Conservation (phyloP, 2,329 filamentous ascomycete genomes). For the Scopulariopsis brevicaulis region DNA sequence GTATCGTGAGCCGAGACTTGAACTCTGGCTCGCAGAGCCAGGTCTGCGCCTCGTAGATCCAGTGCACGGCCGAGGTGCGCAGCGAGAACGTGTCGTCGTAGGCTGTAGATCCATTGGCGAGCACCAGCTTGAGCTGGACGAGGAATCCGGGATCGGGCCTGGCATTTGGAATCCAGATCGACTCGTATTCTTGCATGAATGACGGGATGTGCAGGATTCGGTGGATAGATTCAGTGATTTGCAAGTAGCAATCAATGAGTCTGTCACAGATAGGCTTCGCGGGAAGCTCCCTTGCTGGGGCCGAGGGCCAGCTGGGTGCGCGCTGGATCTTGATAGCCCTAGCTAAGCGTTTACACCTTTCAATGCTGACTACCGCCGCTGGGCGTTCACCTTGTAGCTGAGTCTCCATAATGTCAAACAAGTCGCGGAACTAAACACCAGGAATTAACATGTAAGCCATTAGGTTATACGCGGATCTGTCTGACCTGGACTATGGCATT, state of each 20-base stretch:
- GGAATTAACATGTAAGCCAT: background rate
- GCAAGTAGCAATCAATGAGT: conserved; percentile 36
- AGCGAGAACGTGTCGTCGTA: conserved; percentile 39
- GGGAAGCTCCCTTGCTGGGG: conserved; percentile 31
- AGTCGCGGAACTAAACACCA: conserved; percentile 23
- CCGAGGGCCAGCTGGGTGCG: conserved; percentile 33
- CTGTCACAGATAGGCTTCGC: conserved; percentile 28
- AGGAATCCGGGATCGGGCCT: conserved; percentile 30
- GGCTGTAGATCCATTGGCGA: conserved; percentile 41
- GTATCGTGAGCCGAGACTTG: conserved; percentile 37
- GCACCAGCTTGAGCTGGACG: conserved; percentile 43
- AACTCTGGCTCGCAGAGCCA: conserved; percentile 41
- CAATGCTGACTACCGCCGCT: conserved; percentile 21
- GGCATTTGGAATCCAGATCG: conserved; percentile 27
- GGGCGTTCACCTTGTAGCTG: conserved; percentile 23
- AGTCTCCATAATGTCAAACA: conserved; percentile 31
- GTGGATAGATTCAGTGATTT: conserved; percentile 32
- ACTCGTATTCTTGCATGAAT: conserved; percentile 36
- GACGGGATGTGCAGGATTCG: conserved; percentile 39
- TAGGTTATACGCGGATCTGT: background rate
- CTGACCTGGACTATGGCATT: conserved; percentile 33
- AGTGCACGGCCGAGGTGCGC: conserved; percentile 35
- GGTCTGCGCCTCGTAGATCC: conserved; percentile 45
- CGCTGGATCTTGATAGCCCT: conserved; percentile 38
- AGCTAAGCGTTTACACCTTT: conserved; percentile 40